Percentiles rank a stretch among this genome's conserved stretches.
phyloP scores from a whole-genome alignment of 2,329 filamentous ascomycete genomes.

The Pseudopyricularia cyperi region DNA sequence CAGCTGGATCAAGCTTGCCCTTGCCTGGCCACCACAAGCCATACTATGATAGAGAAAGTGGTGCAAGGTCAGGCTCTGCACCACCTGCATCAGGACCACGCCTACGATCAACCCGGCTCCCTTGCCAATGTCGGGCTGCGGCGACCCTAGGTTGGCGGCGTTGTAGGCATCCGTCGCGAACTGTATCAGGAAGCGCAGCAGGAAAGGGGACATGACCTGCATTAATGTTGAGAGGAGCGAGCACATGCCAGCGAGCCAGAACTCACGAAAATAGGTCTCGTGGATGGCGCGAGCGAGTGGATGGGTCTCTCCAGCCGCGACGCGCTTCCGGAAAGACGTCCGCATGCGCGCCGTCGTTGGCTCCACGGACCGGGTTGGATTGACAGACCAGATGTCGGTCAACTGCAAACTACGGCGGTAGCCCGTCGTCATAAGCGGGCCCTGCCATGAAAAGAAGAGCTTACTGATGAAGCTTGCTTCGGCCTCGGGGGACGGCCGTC shows the following conservation, averaged over 20 bases:
- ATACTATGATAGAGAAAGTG: conserved; percentile 91
- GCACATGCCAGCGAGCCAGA: conserved; percentile 71
- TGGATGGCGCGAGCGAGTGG: conserved; percentile 71
- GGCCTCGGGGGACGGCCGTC: conserved; percentile 52
- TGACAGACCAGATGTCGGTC: conserved; percentile 81
- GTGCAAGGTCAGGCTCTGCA: conserved; percentile 69
- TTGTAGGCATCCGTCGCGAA: conserved; percentile 72
- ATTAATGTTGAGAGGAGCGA: conserved; percentile 60
- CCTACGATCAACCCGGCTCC: conserved; percentile 78
- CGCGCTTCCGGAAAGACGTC: conserved; percentile 55
- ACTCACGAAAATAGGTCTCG: conserved; percentile 75
- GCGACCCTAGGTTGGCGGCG: conserved; percentile 35
- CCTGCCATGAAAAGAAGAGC: conserved; percentile 83
- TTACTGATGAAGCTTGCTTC: conserved; percentile 60
- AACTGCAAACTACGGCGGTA: conserved; percentile 74
- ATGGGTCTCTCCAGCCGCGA: conserved; percentile 53
- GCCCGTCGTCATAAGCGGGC: conserved; percentile 73
- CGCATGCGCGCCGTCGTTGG: conserved; percentile 54
- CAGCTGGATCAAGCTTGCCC: conserved; percentile 69
- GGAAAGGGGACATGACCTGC: conserved; percentile 75
- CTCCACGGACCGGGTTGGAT: conserved; percentile 64
- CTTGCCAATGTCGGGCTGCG: conserved; percentile 54
- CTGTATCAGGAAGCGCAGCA: conserved; percentile 71
- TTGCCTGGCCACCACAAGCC: conserved; percentile 74
- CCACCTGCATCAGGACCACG: conserved; percentile 72